These are phyloP conservation scores for Chenopodium berlandieri DNA, from an alignment of 148 eudicot genomes.

Conservation along the genomic window DNA sequence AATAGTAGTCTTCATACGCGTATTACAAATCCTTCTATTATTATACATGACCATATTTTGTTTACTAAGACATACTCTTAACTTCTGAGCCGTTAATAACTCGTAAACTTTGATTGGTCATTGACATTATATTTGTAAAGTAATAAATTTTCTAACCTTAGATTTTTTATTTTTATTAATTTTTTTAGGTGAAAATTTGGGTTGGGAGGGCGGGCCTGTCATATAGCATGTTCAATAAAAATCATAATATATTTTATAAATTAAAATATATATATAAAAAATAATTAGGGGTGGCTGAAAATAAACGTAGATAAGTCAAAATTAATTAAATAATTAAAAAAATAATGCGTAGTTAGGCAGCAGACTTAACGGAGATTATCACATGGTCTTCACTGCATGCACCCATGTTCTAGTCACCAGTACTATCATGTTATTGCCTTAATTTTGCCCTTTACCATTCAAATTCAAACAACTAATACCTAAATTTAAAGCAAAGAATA, in stretches of 20 bases:
- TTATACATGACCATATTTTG: too few relatives aligned
- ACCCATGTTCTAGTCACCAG: conserved; percentile 43
- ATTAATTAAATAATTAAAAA: not conserved
- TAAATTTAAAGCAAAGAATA: not conserved
- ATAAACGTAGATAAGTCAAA: conserved; percentile 16
- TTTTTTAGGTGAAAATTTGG: too few relatives aligned
- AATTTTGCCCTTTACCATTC: conserved; percentile 4
- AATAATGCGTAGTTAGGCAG: conserved; percentile 24
- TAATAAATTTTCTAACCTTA: too few relatives aligned
- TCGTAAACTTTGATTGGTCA: too few relatives aligned
- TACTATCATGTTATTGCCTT: conserved; percentile 19
- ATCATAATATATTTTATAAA: too few relatives aligned
- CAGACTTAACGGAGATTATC: conserved; percentile 34
- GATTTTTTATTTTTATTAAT: too few relatives aligned
- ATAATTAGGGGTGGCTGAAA: not conserved
- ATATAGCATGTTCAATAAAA: conserved; percentile 4
- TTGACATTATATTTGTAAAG: too few relatives aligned
- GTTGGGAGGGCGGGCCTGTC: not conserved
- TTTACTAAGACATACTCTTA: too few relatives aligned
- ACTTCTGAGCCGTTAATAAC: too few relatives aligned
- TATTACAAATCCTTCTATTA: too few relatives aligned
- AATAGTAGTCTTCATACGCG: too few relatives aligned
- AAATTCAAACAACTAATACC: not conserved
- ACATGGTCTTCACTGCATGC: conserved; percentile 38
- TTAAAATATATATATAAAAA: not conserved